Base-by-base conservation (phyloP, 352 stramenopile genomes). In the Paralagenidium karlingii region DNA sequence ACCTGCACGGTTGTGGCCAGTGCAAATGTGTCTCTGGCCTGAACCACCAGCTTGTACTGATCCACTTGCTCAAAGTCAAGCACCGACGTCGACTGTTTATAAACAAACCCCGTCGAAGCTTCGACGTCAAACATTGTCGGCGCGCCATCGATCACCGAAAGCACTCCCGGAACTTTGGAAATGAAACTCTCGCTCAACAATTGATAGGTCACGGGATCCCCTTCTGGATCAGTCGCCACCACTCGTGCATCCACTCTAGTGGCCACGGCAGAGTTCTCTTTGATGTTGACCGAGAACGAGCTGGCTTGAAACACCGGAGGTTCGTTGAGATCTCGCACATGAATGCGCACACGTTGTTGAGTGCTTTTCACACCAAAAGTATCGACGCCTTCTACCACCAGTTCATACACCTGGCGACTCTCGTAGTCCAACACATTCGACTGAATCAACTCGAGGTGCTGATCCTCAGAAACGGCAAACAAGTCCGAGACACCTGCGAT, bases 111-210 rank as follows among this genome's bases (percentile, higher is more conserved):
- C 24, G 43, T 68, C 0, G 53, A 34, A 9, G 28, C 19, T 34
- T 74, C 59, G 39, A 81, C 59, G 3, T 26, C 55, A 49, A 81
- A 81, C 16, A 51, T 56, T 2, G 24, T 52, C 10, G 62, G 42
- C 13, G 51, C 26, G 11, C 11, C 34, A 8, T 49, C 30, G 7
- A 28, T n/a, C n/a, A n/a, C n/a, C n/a, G n/a, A n/a, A n/a, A n/a
- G n/a, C n/a, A n/a, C n/a, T n/a, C n/a, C n/a, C n/a, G n/a, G n/a
- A n/a, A n/a, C 44, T 4, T 20, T 25, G 1, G 38, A 8, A 0
- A 5, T 3, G 0, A 45, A 51, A 4, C 24, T 38, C 33, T 68
- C 58, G 9, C 28, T 39, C 3, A 59, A 30, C 5, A 68, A 43
- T n/a, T 29, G 52, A 26, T 51, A 63, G 9, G 24, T 18, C 10